A percentile compares a stretch with the other conserved stretches of the same genome.
Conservation (phyloP, 257 asterid species). For the Nicotiana tabacum region DNA sequence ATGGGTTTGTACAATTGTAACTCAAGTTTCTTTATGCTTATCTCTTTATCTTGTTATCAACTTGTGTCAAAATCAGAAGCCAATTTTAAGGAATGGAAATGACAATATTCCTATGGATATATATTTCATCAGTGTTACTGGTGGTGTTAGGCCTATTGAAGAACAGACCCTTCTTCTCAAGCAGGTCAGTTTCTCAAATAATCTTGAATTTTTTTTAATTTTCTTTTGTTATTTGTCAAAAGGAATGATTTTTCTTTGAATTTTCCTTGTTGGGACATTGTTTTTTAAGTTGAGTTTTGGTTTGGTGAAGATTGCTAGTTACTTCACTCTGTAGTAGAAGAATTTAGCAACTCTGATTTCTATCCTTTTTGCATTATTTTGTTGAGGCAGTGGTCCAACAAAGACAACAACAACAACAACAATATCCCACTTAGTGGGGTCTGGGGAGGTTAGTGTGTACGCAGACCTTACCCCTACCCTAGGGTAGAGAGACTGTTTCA, state of each 20-base stretch:
- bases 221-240: not conserved
- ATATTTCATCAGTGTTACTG: conserved; percentile 45
- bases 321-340: not conserved
- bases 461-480: too few relatives aligned
- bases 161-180: conserved; percentile 48
- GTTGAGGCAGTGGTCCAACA: not conserved
- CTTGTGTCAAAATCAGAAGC: conserved; percentile 35
- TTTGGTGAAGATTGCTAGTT: not conserved
- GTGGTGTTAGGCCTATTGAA: conserved; percentile 39
- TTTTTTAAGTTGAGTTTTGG: not conserved
- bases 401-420: too few relatives aligned
- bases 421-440: too few relatives aligned
- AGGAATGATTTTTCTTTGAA: not conserved
- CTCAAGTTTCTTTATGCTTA: conserved; percentile 51
- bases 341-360: not conserved
- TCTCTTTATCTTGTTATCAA: conserved; percentile 40
- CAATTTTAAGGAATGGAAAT: conserved; percentile 2
- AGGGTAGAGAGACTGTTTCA: too few relatives aligned
- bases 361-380: not conserved
- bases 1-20: conserved; percentile 52
- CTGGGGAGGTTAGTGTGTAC: too few relatives aligned
- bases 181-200: conserved; percentile 35
- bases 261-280: not conserved
- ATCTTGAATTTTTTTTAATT: not conserved
- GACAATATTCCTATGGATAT: conserved; percentile 19